phyloP scores from a whole-genome alignment of 1,284 basidiomycete species.

The Fistulina hepatica region DNA sequence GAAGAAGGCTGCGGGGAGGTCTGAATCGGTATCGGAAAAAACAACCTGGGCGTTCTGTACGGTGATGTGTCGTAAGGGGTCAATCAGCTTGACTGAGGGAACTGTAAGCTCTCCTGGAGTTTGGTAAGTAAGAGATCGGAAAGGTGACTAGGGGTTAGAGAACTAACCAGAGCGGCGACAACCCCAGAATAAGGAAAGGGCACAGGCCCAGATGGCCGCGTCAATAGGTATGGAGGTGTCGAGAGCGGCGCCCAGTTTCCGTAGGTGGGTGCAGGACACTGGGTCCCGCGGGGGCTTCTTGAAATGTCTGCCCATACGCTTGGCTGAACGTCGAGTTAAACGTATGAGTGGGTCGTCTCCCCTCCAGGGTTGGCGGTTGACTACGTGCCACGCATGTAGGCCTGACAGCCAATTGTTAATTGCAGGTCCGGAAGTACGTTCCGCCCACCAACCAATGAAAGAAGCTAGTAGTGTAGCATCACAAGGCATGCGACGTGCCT shows the following conservation, averaged over 20 bases:
- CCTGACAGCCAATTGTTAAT: slow-evolving; percentile 6
- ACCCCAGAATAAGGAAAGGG: slow-evolving; percentile 2
- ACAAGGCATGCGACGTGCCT: slow-evolving; percentile 25
- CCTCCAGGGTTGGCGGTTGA: slow-evolving; percentile 1
- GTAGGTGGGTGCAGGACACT: slow-evolving; percentile 1
- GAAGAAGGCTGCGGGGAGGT: slow-evolving; percentile 1
- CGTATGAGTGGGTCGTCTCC: slow-evolving; percentile 1
- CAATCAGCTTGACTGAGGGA: too few relatives aligned
- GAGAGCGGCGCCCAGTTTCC: slow-evolving; percentile 4
- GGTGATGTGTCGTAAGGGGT: too few relatives aligned
- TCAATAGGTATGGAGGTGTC: too few relatives aligned
- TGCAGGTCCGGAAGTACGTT: not conserved
- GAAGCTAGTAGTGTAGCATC: slow-evolving; percentile 16
- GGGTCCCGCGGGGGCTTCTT: slow-evolving; percentile 6
- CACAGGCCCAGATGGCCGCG: slow-evolving; percentile 3
- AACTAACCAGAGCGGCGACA: too few relatives aligned
- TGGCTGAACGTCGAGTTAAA: too few relatives aligned
- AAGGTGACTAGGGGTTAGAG: too few relatives aligned
- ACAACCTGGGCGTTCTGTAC: too few relatives aligned
- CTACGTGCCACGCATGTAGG: not conserved
- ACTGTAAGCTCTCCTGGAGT: too few relatives aligned
- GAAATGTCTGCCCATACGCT: too few relatives aligned
- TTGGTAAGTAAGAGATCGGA: too few relatives aligned
- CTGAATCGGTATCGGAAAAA: too few relatives aligned
- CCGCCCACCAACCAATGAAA: slow-evolving; percentile 16